Evolutionary conservation across 208 protist genomes (phyloP), one percentile per base, ranked within the genome.

Genomic region (Kentomonas sorsogonicus): DNA sequence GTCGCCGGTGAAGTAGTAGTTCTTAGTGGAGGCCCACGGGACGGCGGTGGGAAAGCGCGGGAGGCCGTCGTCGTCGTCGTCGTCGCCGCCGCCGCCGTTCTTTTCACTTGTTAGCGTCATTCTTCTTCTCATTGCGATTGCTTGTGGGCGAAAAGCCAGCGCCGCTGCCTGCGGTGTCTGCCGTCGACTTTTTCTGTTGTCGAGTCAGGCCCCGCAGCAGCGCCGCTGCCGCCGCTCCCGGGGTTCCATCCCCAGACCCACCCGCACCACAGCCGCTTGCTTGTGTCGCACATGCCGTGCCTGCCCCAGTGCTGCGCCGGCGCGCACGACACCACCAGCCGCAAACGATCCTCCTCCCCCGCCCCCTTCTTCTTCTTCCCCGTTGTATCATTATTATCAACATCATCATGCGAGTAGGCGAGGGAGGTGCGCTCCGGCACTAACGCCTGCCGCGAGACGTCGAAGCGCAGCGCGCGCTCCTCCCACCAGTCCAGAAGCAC

Each of bases 221-320:
- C 1, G 13, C 22, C 53, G 7, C 40, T 5, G 15, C 40, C 53
- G 13, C 34, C 40, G 23, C 40, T 11, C 1, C 41, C 63, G 7
- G 23, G 20, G 11, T 16, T 30, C 73, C 74, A 86, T 2, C 75
- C 73, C 23, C 91, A 48, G 10, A 65, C 60, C 72, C 74, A 95
- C 9, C 74, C 70, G 27, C 86, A 83, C 85, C 86, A 94, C 11
- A 96, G 53, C 23, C 45, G 52, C 5, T 72, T 16, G 54, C 91
- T 87, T 40, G 45, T 54, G 52, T 93, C 86, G 13, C 54, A 64
- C 0, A 57, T 0, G 53, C 46, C 52, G 50, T 67, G 70, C 53
- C 62, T 69, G 3, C 66, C 63, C 74, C 77, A 90, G 66, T 94
- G 84, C 66, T 89, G 73, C 22, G 73, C 68, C 16, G 83, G 81